Percentiles rank a stretch among this genome's conserved stretches.
phyloP scores from a whole-genome alignment of 495 filamentous ascomycete genomes.

The Talaromyces borbonicus region DNA sequence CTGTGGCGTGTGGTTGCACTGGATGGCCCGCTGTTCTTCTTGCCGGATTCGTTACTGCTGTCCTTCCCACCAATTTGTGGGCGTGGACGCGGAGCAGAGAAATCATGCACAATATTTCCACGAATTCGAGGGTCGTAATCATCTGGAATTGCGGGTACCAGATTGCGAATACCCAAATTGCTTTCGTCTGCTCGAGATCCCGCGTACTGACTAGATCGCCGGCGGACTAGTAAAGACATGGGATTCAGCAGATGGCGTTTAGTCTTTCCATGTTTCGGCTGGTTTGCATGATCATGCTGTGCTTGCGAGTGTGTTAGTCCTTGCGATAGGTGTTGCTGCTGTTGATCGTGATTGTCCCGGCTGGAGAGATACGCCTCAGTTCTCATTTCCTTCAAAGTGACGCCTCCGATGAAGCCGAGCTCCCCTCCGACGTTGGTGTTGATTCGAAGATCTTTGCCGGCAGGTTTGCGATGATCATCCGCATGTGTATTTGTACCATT shows the following conservation, averaged over 20 bases:
- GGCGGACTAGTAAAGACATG: slow-evolving; percentile 51
- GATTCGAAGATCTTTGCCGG: slow-evolving; percentile 21
- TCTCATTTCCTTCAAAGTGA: slow-evolving; percentile 15
- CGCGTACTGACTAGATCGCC: slow-evolving; percentile 43
- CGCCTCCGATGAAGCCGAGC: slow-evolving; percentile 4
- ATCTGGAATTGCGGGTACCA: slow-evolving; percentile 53
- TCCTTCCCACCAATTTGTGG: slow-evolving; percentile 16
- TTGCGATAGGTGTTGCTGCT: no score
- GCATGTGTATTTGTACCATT: slow-evolving; percentile 9
- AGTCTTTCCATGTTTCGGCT: slow-evolving; percentile 42
- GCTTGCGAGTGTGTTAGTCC: no score
- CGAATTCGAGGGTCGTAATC: slow-evolving; percentile 79
- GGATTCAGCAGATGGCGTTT: slow-evolving; percentile 62
- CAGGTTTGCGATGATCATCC: not conserved
- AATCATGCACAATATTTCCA: slow-evolving; percentile 81
- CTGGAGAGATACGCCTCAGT: slow-evolving; percentile 12
- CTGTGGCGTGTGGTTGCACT: slow-evolving; percentile 27
- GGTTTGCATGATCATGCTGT: slow-evolving; percentile 8
- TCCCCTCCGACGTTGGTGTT: slow-evolving; percentile 26
- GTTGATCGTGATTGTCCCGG: slow-evolving; percentile 18
- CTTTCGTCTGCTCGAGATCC: slow-evolving; percentile 36
- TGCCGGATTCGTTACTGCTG: slow-evolving; percentile 7
- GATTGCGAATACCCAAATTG: slow-evolving; percentile 33
- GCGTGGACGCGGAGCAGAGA: slow-evolving; percentile 69
- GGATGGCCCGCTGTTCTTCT: slow-evolving; percentile 8